phyloP scores from a whole-genome alignment of 495 filamentous ascomycete species.

The Penicillium roqueforti region DNA sequence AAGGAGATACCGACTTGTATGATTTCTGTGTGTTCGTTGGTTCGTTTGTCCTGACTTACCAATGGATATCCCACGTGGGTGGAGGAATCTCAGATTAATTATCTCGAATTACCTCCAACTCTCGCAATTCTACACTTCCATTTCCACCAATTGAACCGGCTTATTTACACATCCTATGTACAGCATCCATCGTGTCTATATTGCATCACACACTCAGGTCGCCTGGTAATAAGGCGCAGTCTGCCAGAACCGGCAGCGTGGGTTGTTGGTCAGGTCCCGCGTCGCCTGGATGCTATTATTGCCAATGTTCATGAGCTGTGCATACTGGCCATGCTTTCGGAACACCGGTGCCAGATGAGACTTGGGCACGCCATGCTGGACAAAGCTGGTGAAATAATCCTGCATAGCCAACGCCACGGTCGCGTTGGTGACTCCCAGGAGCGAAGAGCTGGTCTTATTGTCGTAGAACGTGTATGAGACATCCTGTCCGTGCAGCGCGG shows the following conservation, averaged over 20 bases:
- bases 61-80: no score
- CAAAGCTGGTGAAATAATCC: conserved; percentile 58
- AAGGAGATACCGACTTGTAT: no score
- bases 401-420: conserved; percentile 53
- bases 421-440: background rate
- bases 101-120: no score
- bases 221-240: conserved; percentile 13
- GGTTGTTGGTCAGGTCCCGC: conserved; percentile 43
- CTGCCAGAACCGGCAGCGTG: conserved; percentile 42
- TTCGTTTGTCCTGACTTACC: no score
- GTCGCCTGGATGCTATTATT: conserved; percentile 35
- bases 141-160: background rate
- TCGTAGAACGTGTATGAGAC: conserved; percentile 59
- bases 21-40: no score
- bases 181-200: background rate
- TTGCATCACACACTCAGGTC: background rate
- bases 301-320: conserved; percentile 40
- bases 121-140: no score
- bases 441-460: conserved; percentile 17
- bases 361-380: conserved; percentile 42
- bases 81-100: no score
- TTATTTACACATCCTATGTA: background rate
- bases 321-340: conserved; percentile 34
- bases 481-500: conserved; percentile 53
- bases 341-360: conserved; percentile 39